Evolutionary conservation across 176 grass and related monocot species (phyloP).

Genomic region (Canna indica): DNA sequence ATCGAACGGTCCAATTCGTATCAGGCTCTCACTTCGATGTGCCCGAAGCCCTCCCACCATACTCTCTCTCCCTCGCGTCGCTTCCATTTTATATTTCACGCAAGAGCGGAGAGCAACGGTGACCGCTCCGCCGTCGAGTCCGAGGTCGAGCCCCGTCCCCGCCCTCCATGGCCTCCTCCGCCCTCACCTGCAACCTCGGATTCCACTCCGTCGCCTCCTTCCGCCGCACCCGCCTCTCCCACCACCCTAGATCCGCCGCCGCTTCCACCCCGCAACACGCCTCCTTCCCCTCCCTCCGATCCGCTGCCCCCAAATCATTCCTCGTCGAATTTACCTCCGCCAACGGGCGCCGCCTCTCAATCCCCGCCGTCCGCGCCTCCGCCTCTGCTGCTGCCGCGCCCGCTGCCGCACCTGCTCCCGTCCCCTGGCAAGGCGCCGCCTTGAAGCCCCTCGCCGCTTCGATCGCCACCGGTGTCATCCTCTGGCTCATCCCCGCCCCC

Average conservation of each 20-base stretch:
- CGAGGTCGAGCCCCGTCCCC: not conserved
- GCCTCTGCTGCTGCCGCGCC: not conserved
- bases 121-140: not conserved
- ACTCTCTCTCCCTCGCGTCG: too few relatives aligned
- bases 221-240: slow-evolving; percentile 22
- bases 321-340: not conserved
- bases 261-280: slow-evolving; percentile 7
- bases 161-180: slow-evolving; percentile 35
- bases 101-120: too few relatives aligned
- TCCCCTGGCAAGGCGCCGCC: slow-evolving; percentile 50
- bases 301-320: slow-evolving; percentile 14
- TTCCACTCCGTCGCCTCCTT: slow-evolving; percentile 13
- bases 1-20: too few relatives aligned
- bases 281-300: slow-evolving; percentile 25
- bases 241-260: slow-evolving; percentile 3
- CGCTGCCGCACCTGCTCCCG: slow-evolving; percentile 24
- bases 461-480: slow-evolving; percentile 43
- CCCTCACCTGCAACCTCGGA: slow-evolving; percentile 30
- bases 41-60: too few relatives aligned
- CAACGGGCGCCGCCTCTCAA: not conserved
- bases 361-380: not conserved
- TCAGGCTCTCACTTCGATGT: too few relatives aligned
- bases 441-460: slow-evolving; percentile 54
- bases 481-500: slow-evolving; percentile 71
- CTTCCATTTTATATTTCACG: too few relatives aligned